These are phyloP conservation scores for Triangularia verruculosa DNA, from an alignment of 2,329 filamentous ascomycete genomes.

Conservation along the genomic window DNA sequence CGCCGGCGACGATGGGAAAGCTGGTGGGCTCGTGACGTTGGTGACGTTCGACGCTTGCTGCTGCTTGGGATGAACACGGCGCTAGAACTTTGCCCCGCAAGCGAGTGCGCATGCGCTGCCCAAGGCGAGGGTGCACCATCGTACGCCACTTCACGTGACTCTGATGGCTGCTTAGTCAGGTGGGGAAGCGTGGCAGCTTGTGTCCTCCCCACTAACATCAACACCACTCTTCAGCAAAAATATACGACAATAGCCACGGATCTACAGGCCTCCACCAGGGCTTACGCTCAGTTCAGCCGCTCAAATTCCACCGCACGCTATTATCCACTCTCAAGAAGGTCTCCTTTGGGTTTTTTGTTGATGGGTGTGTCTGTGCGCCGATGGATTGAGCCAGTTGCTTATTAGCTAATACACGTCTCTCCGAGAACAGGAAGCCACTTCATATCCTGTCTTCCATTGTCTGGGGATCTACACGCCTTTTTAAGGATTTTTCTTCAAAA, in stretches of 20 bases:
- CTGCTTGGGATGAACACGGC: neutral
- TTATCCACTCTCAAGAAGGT: neutral
- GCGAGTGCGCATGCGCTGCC: neutral
- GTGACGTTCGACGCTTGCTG: neutral
- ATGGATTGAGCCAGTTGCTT: conserved; percentile 11
- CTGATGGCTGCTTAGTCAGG: neutral
- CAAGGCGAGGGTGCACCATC: neutral
- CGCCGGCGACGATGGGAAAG: too few species aligned
- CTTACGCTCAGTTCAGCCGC: neutral
- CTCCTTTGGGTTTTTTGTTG: too few species aligned
- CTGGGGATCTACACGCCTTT: neutral
- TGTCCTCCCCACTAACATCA: neutral
- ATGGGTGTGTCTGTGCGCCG: conserved; percentile 14
- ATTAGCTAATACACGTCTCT: too few species aligned
- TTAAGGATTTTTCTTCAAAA: neutral
- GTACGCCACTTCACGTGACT: conserved; percentile 5
- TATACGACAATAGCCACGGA: too few species aligned
- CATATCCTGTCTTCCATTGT: too few species aligned
- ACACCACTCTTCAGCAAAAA: neutral
- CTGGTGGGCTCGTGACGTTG: neutral
- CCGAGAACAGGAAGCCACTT: too few species aligned
- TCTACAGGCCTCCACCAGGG: neutral
- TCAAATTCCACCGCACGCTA: too few species aligned
- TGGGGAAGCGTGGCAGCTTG: neutral
- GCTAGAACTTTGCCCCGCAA: neutral